Percentiles rank a stretch among this genome's conserved stretches.
Conservation (phyloP, 2,329 filamentous ascomycete species). For the Leptographium procerum region DNA sequence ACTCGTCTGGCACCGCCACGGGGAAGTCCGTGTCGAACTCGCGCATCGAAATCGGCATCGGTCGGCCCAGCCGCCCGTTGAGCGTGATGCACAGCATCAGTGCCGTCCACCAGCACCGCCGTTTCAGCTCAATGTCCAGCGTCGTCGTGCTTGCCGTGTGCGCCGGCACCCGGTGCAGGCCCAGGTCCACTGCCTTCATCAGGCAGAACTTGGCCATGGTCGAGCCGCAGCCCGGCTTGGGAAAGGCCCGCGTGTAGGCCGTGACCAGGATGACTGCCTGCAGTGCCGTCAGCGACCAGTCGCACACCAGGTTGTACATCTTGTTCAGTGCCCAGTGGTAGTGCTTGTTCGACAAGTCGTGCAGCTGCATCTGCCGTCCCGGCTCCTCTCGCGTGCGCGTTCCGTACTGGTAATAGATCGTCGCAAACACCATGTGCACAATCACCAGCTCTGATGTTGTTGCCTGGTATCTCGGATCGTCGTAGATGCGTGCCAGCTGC, state of each 20-base stretch:
- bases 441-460: slow-evolving; percentile 55
- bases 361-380: slow-evolving; percentile 41
- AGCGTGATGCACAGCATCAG: slow-evolving; percentile 56
- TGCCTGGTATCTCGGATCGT: slow-evolving; percentile 53
- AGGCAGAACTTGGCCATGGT: slow-evolving; percentile 55
- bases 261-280: slow-evolving; percentile 66
- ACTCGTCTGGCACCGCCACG: slow-evolving; percentile 57
- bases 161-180: slow-evolving; percentile 61
- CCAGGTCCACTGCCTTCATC: slow-evolving; percentile 60
- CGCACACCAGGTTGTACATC: slow-evolving; percentile 52
- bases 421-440: slow-evolving; percentile 69
- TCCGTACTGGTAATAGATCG: slow-evolving; percentile 68
- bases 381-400: slow-evolving; percentile 51
- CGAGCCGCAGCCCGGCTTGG: slow-evolving; percentile 66
- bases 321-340: slow-evolving; percentile 65
- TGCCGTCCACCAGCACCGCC: slow-evolving; percentile 67
- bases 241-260: slow-evolving; percentile 62
- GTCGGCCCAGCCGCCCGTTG: slow-evolving; percentile 63
- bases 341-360: slow-evolving; percentile 60
- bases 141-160: slow-evolving; percentile 31
- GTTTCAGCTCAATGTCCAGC: slow-evolving; percentile 65
- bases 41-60: slow-evolving; percentile 61
- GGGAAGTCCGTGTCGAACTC: slow-evolving; percentile 75
- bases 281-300: slow-evolving; percentile 52
- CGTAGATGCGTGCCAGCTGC: slow-evolving; percentile 56